Evolutionary conservation across 2,329 filamentous ascomycete species (phyloP), one percentile per base, ranked within the genome.

Genomic region (Penicillium olsonii): DNA sequence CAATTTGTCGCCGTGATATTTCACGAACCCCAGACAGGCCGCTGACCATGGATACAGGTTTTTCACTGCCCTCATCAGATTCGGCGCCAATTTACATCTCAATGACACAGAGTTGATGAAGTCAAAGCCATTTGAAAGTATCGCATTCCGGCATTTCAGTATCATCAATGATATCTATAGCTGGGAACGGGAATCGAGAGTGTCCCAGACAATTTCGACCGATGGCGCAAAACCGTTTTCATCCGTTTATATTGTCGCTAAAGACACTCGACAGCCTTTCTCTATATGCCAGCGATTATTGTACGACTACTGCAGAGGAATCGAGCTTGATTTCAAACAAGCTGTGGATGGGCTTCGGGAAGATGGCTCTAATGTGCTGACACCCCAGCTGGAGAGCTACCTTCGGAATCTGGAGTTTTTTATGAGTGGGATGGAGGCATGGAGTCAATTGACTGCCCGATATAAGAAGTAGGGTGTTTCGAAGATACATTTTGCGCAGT

Each of bases 161-260:
- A 41, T 50, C 2, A 40, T 60, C 17, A 60, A 60, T 40, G 57
- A 60, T 39, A 48, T 60, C 1, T 60, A 55, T 39, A 60, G 57
- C 42, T 60, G 57, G 57, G 54, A 59, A 12, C 46, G 44, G 6
- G 55, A 59, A 46, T 60, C 53, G 51, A 55, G 50, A 31, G 40
- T 48, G 9, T 50, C 53, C 35, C 51, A 54, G 24, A 37, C 37
- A 2, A 45, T 45, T 15, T 33, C 19, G 17, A 47, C 54, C 12
- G 55, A 58, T 41, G 57, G 57, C 19, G 29, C 57, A 1, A 43
- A 19, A 7, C 53, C 51, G 14, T 52, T 60, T 37, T 60, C 57
- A 20, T 46, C 55, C 11, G 42, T 60, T 3, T 50, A 52, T 37
- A 52, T 57, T 15, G 22, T 57, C 19, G 42, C 57, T 12, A 48